A percentile compares a stretch with the other conserved stretches of the same genome.
Conservation (phyloP, 345 rosid genomes). For the Iberis pinnata region DNA sequence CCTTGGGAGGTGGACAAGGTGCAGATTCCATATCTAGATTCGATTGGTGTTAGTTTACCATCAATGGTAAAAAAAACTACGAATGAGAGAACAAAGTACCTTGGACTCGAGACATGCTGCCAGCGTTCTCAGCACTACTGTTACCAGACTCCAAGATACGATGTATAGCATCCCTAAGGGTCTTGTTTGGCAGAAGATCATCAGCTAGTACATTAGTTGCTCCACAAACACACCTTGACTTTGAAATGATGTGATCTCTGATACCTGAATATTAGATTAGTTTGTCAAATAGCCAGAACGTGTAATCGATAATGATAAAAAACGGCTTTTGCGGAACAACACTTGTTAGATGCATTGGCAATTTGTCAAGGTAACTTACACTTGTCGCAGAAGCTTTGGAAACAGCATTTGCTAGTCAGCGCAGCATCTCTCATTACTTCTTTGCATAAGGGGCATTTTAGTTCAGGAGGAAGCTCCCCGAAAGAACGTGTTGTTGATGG, state of each 20-base stretch:
- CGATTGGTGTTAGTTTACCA: slow-evolving; percentile 4
- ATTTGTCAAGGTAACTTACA: slow-evolving; percentile 41
- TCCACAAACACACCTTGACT: slow-evolving; percentile 75
- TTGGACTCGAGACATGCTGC: slow-evolving; percentile 73
- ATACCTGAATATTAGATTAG: slow-evolving; percentile 53
- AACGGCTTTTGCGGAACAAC: neutral
- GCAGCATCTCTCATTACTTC: slow-evolving; percentile 92
- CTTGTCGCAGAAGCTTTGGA: slow-evolving; percentile 74
- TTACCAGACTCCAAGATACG: slow-evolving; percentile 90
- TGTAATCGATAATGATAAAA: slow-evolving; percentile 3
- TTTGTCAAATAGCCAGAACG: slow-evolving; percentile 1
- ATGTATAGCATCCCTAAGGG: slow-evolving; percentile 80
- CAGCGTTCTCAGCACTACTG: slow-evolving; percentile 80
- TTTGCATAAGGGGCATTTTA: slow-evolving; percentile 88
- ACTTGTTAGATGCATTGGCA: neutral
- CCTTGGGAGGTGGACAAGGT: slow-evolving; percentile 55
- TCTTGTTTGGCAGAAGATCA: slow-evolving; percentile 94
- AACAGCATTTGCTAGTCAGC: slow-evolving; percentile 88
- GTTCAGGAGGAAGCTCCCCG: slow-evolving; percentile 93
- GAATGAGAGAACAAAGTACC: slow-evolving; percentile 42
- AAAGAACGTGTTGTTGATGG: slow-evolving; percentile 69
- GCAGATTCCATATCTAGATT: slow-evolving; percentile 73
- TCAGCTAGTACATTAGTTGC: slow-evolving; percentile 75
- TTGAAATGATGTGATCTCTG: slow-evolving; percentile 68
- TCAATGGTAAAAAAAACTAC: neutral